phyloP scores from a whole-genome alignment of 139 green algal genomes.

The Micractinium conductrix region DNA sequence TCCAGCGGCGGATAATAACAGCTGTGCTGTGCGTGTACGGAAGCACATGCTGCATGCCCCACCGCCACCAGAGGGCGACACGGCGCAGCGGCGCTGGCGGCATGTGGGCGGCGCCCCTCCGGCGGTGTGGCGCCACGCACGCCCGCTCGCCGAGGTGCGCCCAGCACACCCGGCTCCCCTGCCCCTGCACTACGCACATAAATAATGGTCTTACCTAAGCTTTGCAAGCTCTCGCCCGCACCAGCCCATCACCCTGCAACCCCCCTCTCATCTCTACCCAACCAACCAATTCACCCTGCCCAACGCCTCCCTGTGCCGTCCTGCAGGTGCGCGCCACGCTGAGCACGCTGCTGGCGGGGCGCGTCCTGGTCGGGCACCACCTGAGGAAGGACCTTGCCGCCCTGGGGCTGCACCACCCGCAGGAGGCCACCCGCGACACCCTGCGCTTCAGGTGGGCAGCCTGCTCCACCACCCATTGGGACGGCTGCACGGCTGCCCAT shows the following conservation, averaged over 20 bases:
- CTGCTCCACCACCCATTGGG: neutral
- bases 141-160: constrained; percentile 20
- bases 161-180: no score
- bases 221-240: no score
- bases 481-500: neutral
- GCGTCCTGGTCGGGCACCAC: constrained; percentile 49
- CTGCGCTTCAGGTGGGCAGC: constrained; percentile 10
- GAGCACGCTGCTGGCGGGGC: neutral
- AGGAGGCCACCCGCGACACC: constrained; percentile 11
- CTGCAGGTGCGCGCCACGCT: no score
- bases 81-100: neutral
- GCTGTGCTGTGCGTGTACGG: no score
- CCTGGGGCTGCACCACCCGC: constrained; percentile 33
- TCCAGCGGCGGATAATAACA: no score
- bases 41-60: no score
- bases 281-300: no score
- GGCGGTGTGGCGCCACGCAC: constrained; percentile 2
- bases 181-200: no score
- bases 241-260: no score
- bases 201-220: no score
- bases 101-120: constrained; percentile 32
- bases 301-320: no score
- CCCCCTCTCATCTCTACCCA: no score
- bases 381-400: constrained; percentile 45
- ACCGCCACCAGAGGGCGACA: neutral